Conservation (phyloP, 1,139 yeast species). For the Torulaspora pretoriensis region DNA sequence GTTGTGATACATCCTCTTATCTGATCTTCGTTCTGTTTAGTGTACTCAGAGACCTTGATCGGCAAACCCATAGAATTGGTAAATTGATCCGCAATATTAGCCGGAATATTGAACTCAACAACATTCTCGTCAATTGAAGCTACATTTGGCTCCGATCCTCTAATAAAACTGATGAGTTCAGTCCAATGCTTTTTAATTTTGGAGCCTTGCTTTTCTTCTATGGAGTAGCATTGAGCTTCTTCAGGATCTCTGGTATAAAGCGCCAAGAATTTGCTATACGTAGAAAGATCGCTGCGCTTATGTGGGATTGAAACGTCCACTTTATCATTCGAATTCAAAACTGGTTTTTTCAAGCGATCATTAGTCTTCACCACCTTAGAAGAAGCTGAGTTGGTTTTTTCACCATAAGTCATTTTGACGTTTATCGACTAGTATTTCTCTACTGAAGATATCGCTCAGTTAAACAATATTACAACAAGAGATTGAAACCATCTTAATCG, state of each 20-base stretch:
- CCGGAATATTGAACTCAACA: conserved; percentile 23
- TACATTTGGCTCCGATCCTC: conserved; percentile 7
- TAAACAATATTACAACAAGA: not conserved
- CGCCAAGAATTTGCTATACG: conserved; percentile 38
- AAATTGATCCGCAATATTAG: conserved; percentile 21
- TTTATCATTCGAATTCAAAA: conserved; percentile 9
- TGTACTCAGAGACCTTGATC: conserved; percentile 34
- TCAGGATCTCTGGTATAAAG: conserved; percentile 34
- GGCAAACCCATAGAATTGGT: conserved; percentile 22
- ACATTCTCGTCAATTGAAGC: conserved; percentile 20
- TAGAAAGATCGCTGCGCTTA: conserved; percentile 32
- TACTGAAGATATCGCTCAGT: not conserved
- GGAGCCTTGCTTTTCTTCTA: conserved; percentile 34
- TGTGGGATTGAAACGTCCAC: conserved; percentile 16
- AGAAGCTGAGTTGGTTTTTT: conserved; percentile 1
- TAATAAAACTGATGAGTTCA: conserved; percentile 14
- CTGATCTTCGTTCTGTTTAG: conserved; percentile 31
- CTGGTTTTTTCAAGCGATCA: not conserved
- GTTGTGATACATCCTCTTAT: conserved; percentile 38
- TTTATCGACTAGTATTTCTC: not conserved
- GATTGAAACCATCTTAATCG: no score
- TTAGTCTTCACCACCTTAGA: conserved; percentile 2
- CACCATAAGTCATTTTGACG: not conserved
- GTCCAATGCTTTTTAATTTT: conserved; percentile 32
- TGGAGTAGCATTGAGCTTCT: conserved; percentile 22